These are phyloP conservation scores for Mesembryanthemum crystallinum DNA, from an alignment of 148 eudicot species.

Conservation along the genomic window DNA sequence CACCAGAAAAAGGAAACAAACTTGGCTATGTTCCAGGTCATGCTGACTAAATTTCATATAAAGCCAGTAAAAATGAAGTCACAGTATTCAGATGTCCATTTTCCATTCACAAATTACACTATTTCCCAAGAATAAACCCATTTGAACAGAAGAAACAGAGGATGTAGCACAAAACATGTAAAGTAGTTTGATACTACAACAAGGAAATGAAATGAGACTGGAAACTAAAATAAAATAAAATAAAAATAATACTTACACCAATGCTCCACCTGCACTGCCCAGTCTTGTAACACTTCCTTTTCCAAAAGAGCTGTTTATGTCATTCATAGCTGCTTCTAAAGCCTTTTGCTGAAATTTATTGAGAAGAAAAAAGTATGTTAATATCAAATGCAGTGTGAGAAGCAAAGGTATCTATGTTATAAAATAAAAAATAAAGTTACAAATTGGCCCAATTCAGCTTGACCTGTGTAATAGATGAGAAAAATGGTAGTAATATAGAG, in stretches of 20 bases:
- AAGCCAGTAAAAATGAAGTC: not conserved
- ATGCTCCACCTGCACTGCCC: constrained; percentile 99
- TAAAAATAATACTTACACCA: constrained; percentile 80
- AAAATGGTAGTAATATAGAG: no score
- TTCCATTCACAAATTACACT: not conserved
- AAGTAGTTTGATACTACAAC: not conserved
- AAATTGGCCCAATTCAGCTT: no score
- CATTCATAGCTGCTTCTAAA: constrained; percentile 88
- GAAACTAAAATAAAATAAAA: no score
- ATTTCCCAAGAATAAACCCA: not conserved
- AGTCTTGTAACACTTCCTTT: constrained; percentile 96
- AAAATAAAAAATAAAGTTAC: no score
- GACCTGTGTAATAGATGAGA: no score
- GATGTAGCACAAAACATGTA: not conserved
- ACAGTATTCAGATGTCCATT: not conserved
- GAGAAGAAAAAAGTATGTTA: no score
- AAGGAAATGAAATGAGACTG: not conserved
- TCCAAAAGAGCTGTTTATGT: constrained; percentile 89
- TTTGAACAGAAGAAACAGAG: not conserved
- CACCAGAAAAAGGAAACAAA: not conserved
- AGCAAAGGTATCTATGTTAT: no score
- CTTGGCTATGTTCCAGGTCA: not conserved
- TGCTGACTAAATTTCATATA: not conserved
- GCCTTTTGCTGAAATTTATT: constrained; percentile 78
- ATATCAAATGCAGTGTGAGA: no score